Evolutionary conservation across 331 rosid species (phyloP), one percentile per base, ranked within the genome.

Genomic region (Acacia pycnantha): DNA sequence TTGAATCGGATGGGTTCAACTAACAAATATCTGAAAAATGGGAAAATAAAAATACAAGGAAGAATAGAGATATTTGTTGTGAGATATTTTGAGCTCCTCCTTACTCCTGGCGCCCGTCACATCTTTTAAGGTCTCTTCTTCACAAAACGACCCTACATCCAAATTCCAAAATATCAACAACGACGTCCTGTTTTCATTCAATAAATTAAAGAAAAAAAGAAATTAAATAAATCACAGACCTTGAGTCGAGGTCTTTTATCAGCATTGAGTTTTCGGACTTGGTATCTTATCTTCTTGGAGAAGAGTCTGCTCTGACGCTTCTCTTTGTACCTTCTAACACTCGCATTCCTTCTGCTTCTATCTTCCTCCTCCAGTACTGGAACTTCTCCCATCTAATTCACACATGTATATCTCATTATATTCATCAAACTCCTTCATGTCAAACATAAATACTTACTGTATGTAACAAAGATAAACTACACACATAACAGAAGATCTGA

Each of bases 221-320:
- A 13, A 14, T 50, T 16, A 5, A 50, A 50, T 50, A 31, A 50
- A 58, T 40, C 61, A 43, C 84, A 48, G 84, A 92, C 97, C 93
- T 93, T 93, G 84, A 89, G 84, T 85, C 97, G 89, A 0, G 97
- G 96, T 88, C 98, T 93, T 90, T 87, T 91, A 80, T 94, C 97
- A 8, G 97, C 98, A 74, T 94, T 94, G 82, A 94, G 84, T 77
- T 93, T 94, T 16, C 98, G 94, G 85, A 92, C 98, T 85, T 93
- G 93, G 87, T 94, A 94, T 84, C 98, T 93, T 91, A 94, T 94
- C 97, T 93, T 94, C 92, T 94, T 93, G 37, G 95, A 91, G 89
- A 94, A 94, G 80, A 94, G 85, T 77, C 98, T 87, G 70, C 78
- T 86, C 66, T 89, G 97, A 3, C 97, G 89, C 82, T 94, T 94